Base-by-base conservation (phyloP, 192 early-diverging fungal species). In the Coemansia umbellata region DNA sequence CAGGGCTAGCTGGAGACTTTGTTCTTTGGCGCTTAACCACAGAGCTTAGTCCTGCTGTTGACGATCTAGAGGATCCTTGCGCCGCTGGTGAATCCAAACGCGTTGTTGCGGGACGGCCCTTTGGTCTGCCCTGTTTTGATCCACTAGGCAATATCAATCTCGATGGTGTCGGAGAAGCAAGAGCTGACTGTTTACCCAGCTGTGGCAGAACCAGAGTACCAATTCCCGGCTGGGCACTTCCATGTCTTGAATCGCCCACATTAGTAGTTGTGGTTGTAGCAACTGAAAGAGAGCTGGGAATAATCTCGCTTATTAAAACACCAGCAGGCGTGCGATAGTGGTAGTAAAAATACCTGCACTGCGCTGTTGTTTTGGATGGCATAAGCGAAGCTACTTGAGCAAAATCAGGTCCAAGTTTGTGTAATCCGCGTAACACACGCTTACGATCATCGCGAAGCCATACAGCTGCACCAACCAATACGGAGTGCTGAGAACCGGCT, bases 341-440 rank as follows among this genome's bases (percentile, higher is more conserved):
- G 61, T 85, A 79, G 55, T 85, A 91, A 57, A 88, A 90, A 40
- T 88, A 87, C 31, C 82, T 78, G 50, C 90, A 91, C 58, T 92
- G 86, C 23, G 82, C 83, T 44, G 78, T 83, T 2, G 88, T 87
- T 63, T 92, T 92, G 3, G 87, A 84, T 4, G 85, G 84, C 45
- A 92, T 84, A 44, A 82, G 60, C 14, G 63, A 70, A 2, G 92
- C 80, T 0, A 92, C 86, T 10, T 74, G 77, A 21, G 76, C 80
- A 74, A 91, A 94, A 43, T 91, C 85, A 4, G 82, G 69, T 8
- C 87, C 88, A 27, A 78, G 74, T 14, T 76, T 70, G 51, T 82
- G 82, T 50, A 90, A 82, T 2, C 76, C 89, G 27, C 82, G 74
- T 11, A 84, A 43, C 1, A 85, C 87, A 6, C 69, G 57, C 9